Evolutionary conservation across 2,329 filamentous ascomycete species (phyloP), one percentile per base, ranked within the genome.

Genomic region (Geoglossum cookeanum): DNA sequence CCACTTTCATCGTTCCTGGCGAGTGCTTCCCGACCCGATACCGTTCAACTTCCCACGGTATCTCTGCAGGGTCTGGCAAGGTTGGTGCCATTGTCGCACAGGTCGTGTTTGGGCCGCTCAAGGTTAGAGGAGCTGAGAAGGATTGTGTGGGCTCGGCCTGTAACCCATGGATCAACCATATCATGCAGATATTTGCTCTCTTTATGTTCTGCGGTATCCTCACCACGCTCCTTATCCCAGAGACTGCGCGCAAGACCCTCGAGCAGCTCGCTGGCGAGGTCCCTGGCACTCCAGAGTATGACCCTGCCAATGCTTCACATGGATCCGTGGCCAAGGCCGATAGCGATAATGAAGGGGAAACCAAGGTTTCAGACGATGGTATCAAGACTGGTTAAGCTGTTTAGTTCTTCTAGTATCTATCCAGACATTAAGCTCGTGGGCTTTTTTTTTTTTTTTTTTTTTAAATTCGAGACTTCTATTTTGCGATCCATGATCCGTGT

Each of bases 191-290:
- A 6, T 68, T 65, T 68, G 84, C 84, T 0, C 73, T 87, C 8
- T 89, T 91, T 73, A 90, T 89, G 86, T 74, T 90, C 4, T 76
- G 78, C 55, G 87, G 87, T 39, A 77, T 79, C 52, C 69, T 87
- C 52, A 79, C 80, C 2, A 81, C 82, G 1, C 71, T 89, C 3
- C 70, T 91, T n/a, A 81, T 90, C 27, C 85, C 85, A 0, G 86
- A 89, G 70, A 89, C 83, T 0, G 88, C 84, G 71, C 77, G 83
- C 1, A 75, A 80, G 67, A 87, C 85, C 0, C 72, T 92, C 47
- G 87, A 88, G 65, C 78, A 83, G 61, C 70, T 88, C 15, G 77
- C 81, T 1, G 83, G 82, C 8, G 84, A 87, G 67, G 72, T 78
- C 2, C 76, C 79, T 1, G 81, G 80, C 22, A 82, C 71, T 6